Evolutionary conservation across 805 yeast species (phyloP), one percentile per base, ranked within the genome.

Genomic region (Candida maesae): DNA sequence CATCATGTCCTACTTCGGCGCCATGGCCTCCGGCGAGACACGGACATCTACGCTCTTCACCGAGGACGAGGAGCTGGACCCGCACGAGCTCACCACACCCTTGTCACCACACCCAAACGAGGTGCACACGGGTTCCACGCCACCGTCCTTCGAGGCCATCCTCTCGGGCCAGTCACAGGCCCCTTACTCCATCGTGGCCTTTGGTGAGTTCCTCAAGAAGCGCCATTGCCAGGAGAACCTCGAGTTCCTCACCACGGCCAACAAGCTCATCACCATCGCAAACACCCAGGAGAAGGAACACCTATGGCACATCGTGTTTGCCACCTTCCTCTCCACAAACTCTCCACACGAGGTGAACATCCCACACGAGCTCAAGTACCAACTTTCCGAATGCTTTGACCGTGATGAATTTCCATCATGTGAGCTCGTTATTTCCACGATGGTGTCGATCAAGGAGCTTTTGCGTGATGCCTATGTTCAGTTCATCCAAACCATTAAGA

Each of bases 251-350:
- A 47, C 52, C 23, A 39, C 42, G 18, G 48, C 58, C 12, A 46
- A 53, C 12, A 47, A 45, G 27, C 47, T 42, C 29, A 32, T 53
- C 32, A 33, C 47, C 21, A 31, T 33, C 2, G 26, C 32, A 3
- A 43, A 42, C 18, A 5, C 8, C 12, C 32, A 35, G 28, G 38
- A 42, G 32, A 36, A 30, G 24, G 43, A 32, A 6, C 50, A 40
- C 20, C 30, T 50, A 2, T 56, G 60, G 60, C 34, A 44, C 16
- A 42, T 40, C 38, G 46, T 56, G 15, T 51, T 67, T 49, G 67
- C 65, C 50, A 72, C 67, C 44, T 71, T 70, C 46, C 55, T 66
- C 29, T 60, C 67, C 12, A 66, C 60, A 37, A 60, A 57, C 33
- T 68, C 70, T 39, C 59, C 68, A 32, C 71, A 67, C 31, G 61